These are phyloP conservation scores for Phlebiopsis flavidoalba DNA, from an alignment of 768 basidiomycete genomes.

Conservation along the genomic window DNA sequence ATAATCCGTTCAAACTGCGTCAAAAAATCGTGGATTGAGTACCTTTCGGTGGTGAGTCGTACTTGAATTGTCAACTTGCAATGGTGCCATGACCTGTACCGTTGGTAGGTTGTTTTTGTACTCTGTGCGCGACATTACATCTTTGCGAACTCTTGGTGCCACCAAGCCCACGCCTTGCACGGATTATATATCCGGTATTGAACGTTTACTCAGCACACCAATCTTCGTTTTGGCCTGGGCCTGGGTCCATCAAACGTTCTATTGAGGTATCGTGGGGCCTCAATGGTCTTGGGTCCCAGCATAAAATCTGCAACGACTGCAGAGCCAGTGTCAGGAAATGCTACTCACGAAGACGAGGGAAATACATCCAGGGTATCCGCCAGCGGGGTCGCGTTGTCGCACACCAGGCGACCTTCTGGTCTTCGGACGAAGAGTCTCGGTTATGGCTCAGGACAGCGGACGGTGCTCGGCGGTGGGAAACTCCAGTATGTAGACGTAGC, in stretches of 20 bases:
- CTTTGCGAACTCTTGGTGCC: slow-evolving; percentile 52
- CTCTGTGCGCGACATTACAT: slow-evolving; percentile 51
- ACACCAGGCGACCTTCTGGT: not conserved
- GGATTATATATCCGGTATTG: slow-evolving; percentile 77
- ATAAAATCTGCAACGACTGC: not conserved
- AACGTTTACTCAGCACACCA: slow-evolving; percentile 80
- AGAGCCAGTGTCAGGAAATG: not conserved
- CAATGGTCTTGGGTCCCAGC: slow-evolving; percentile 39
- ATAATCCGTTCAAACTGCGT: slow-evolving; percentile 54
- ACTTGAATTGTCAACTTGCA: not conserved
- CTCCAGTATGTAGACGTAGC: not conserved
- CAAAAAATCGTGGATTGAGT: slow-evolving; percentile 45
- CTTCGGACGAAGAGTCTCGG: not conserved
- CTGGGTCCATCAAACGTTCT: slow-evolving; percentile 82
- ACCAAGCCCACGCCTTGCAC: slow-evolving; percentile 77
- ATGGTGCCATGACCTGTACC: not conserved
- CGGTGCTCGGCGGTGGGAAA: not conserved
- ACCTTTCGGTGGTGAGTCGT: slow-evolving; percentile 48
- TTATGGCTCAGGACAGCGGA: not conserved
- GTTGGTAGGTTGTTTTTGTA: slow-evolving; percentile 48
- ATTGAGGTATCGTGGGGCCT: slow-evolving; percentile 80
- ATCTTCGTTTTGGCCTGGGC: slow-evolving; percentile 83
- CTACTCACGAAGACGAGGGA: not conserved
- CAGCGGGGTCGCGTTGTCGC: not conserved
- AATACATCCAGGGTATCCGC: not conserved